phyloP scores from a whole-genome alignment of 306 rosid genomes.

The Cicer pinnatifidum region DNA sequence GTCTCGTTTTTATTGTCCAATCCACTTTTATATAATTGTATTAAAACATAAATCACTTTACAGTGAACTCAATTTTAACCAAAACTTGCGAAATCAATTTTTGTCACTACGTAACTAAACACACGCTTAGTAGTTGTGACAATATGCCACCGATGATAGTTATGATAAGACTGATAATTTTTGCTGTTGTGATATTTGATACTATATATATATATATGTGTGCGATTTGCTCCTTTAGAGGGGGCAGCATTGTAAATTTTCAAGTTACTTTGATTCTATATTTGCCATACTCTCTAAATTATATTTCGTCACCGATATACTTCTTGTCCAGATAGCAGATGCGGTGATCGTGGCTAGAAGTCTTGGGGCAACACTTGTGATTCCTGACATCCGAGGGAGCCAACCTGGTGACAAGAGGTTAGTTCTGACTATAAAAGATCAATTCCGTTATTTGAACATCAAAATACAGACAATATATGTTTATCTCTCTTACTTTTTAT shows the following conservation, averaged over 20 bases:
- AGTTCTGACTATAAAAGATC: constrained; percentile 38
- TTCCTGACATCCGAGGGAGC: constrained; percentile 96
- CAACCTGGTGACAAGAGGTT: constrained; percentile 94
- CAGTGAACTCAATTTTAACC: not conserved
- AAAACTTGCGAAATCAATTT: not conserved
- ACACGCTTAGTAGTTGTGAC: not conserved
- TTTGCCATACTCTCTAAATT: not conserved
- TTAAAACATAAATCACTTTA: not conserved
- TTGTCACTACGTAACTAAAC: not conserved
- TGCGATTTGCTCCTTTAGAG: not conserved
- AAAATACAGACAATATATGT: too few species aligned
- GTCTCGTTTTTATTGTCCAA: not conserved
- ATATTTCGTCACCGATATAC: constrained; percentile 26
- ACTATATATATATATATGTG: too few species aligned
- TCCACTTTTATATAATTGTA: not conserved
- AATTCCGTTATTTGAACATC: too few species aligned
- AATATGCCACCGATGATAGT: not conserved
- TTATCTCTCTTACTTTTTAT: too few species aligned
- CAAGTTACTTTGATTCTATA: not conserved
- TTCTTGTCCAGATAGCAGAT: constrained; percentile 73
- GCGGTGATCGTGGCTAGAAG: constrained; percentile 89
- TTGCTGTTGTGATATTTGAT: not conserved
- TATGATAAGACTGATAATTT: not conserved
- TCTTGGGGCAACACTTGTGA: constrained; percentile 91
- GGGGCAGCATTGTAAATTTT: not conserved